Evolutionary conservation across 257 asterid species (phyloP).

Genomic region (Capsicum baccatum): DNA sequence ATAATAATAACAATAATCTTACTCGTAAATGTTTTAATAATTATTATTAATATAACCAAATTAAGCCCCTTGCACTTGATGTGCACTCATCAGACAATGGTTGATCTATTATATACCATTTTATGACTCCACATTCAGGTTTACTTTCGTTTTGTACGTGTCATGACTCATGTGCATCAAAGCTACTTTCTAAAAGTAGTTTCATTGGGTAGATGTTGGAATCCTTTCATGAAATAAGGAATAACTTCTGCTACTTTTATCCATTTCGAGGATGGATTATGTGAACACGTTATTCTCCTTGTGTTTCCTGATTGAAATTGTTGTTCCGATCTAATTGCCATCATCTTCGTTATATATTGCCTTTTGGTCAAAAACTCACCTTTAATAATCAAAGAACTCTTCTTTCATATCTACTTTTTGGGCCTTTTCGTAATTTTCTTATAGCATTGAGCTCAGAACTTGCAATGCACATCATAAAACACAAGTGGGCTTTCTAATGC

Average conservation of each 20-base stretch:
- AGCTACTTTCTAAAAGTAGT: background rate
- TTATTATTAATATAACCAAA: background rate
- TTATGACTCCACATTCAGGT: background rate
- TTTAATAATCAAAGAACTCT: background rate
- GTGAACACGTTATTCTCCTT: background rate
- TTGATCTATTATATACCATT: constrained; percentile 25
- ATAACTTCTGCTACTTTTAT: background rate
- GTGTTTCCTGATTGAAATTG: too few relatives aligned
- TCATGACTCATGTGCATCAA: background rate
- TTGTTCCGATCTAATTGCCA: background rate
- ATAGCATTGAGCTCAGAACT: background rate
- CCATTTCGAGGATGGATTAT: constrained; percentile 18
- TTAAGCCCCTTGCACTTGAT: background rate
- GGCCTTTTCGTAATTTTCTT: background rate
- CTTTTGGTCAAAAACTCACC: background rate
- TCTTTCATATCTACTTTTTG: background rate
- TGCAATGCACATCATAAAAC: background rate
- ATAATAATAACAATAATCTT: too few relatives aligned
- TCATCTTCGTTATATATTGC: background rate
- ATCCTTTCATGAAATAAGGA: background rate
- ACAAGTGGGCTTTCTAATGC: background rate
- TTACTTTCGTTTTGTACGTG: background rate
- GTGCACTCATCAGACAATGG: background rate
- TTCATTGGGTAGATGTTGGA: background rate
- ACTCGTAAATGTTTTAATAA: background rate